phyloP scores from a whole-genome alignment of 805 yeast species.

The Candida tallmaniae region DNA sequence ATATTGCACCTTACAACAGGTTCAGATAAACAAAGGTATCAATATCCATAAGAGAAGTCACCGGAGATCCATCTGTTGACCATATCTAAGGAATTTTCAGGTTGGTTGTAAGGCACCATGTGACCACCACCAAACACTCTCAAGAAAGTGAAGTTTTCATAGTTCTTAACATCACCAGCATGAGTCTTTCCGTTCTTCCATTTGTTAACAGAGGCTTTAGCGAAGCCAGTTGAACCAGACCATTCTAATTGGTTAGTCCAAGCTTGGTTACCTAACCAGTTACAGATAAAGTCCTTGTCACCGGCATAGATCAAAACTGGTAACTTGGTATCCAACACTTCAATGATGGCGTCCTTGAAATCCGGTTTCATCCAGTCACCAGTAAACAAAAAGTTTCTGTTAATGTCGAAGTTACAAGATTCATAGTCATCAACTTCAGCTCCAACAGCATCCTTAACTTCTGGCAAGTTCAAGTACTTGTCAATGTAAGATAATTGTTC shows the following conservation, averaged over 20 bases:
- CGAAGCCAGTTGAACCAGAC: conserved; percentile 16
- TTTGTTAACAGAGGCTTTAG: conserved; percentile 23
- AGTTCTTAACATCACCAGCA: conserved; percentile 74
- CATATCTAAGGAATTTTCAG: conserved; percentile 72
- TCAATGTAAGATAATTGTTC: conserved; percentile 72
- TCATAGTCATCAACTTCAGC: conserved; percentile 79
- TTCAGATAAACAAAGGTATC: too few relatives aligned
- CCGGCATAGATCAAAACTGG: conserved; percentile 90
- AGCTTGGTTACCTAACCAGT: conserved; percentile 42
- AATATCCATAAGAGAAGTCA: conserved; percentile 36
- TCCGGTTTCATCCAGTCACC: conserved; percentile 95
- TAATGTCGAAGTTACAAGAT: conserved; percentile 74
- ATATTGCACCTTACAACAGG: too few relatives aligned
- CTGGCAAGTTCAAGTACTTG: conserved; percentile 69
- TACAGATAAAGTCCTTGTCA: conserved; percentile 43
- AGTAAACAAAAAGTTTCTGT: conserved; percentile 72
- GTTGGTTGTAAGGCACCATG: conserved; percentile 93
- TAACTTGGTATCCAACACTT: conserved; percentile 59
- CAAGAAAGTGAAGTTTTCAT: conserved; percentile 71
- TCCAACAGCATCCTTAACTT: conserved; percentile 79
- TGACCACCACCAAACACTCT: conserved; percentile 90
- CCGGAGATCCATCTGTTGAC: conserved; percentile 82
- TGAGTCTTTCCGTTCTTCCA: conserved; percentile 39
- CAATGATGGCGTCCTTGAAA: conserved; percentile 46
- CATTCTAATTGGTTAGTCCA: conserved; percentile 34